Percentiles rank a stretch among this genome's conserved stretches.
Conservation (phyloP, 2,329 filamentous ascomycete genomes). For the Ophiostoma tasmaniense region DNA sequence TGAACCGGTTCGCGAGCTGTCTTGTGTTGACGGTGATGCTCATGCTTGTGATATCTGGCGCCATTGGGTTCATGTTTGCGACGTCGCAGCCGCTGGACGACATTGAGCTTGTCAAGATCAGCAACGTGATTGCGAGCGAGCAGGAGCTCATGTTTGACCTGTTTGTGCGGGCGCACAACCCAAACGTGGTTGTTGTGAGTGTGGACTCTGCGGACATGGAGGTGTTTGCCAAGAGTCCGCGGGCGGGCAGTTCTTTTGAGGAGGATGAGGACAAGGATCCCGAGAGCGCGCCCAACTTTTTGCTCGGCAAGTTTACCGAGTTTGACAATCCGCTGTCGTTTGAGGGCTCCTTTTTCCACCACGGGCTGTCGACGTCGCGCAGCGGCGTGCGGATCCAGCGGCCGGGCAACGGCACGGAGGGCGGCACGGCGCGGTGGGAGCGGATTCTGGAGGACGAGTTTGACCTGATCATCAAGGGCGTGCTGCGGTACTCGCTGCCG, state of each 20-base stretch:
- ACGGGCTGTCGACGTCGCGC: slow-evolving; percentile 60
- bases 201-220: slow-evolving; percentile 83
- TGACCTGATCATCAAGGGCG: slow-evolving; percentile 83
- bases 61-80: slow-evolving; percentile 81
- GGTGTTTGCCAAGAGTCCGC: slow-evolving; percentile 88
- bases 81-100: slow-evolving; percentile 79
- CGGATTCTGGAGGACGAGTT: slow-evolving; percentile 85
- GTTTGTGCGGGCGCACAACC: slow-evolving; percentile 79
- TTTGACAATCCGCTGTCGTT: slow-evolving; percentile 87
- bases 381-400: slow-evolving; percentile 74
- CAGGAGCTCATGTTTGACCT: slow-evolving; percentile 94
- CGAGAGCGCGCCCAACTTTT: slow-evolving; percentile 68
- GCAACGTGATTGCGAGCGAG: slow-evolving; percentile 85
- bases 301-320: slow-evolving; percentile 77
- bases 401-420: slow-evolving; percentile 82
- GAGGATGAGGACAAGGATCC: slow-evolving; percentile 38
- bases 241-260: slow-evolving; percentile 62
- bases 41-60: slow-evolving; percentile 71
- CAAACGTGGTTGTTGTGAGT: slow-evolving; percentile 82
- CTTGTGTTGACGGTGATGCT: slow-evolving; percentile 76
- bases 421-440: slow-evolving; percentile 82
- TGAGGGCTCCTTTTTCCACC: slow-evolving; percentile 80
- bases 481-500: slow-evolving; percentile 70
- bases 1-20: slow-evolving; percentile 74
- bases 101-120: slow-evolving; percentile 70